Conservation (phyloP, 2,329 filamentous ascomycete species). For the Claviceps digitariae region DNA sequence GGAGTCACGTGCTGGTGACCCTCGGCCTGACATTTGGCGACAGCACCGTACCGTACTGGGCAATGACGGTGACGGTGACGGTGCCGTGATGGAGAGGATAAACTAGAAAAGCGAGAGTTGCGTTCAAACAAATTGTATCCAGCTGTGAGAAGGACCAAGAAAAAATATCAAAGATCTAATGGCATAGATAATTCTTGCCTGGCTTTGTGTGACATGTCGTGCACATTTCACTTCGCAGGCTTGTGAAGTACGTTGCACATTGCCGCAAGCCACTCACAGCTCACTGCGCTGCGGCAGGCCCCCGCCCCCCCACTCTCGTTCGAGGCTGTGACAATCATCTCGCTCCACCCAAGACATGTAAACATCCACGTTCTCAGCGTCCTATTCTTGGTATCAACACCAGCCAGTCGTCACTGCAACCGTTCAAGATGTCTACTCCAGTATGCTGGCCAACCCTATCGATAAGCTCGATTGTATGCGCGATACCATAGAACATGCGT, state of each 20-base stretch:
- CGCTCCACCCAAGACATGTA: not conserved
- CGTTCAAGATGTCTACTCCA: slow-evolving; percentile 25
- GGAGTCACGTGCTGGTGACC: slow-evolving; percentile 14
- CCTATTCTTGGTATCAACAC: slow-evolving; percentile 2
- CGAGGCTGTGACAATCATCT: not conserved
- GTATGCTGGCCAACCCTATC: slow-evolving; percentile 11
- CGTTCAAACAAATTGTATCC: no score
- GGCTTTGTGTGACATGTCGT: not conserved
- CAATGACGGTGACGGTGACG: no score
- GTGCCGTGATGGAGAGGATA: slow-evolving; percentile 1
- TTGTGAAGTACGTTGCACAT: not conserved
- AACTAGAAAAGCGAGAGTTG: no score
- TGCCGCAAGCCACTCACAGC: not conserved
- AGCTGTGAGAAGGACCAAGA: no score
- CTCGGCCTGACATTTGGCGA: no score
- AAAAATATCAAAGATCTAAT: not conserved
- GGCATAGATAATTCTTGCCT: not conserved
- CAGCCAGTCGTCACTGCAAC: not conserved
- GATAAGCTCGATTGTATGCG: not conserved
- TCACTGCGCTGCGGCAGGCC: not conserved
- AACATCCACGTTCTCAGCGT: not conserved
- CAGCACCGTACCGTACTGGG: no score
- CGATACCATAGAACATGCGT: not conserved
- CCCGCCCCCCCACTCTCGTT: not conserved
- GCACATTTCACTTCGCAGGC: no score